Conservation (phyloP, 306 rosid genomes). For the Abrus pulchellus region DNA sequence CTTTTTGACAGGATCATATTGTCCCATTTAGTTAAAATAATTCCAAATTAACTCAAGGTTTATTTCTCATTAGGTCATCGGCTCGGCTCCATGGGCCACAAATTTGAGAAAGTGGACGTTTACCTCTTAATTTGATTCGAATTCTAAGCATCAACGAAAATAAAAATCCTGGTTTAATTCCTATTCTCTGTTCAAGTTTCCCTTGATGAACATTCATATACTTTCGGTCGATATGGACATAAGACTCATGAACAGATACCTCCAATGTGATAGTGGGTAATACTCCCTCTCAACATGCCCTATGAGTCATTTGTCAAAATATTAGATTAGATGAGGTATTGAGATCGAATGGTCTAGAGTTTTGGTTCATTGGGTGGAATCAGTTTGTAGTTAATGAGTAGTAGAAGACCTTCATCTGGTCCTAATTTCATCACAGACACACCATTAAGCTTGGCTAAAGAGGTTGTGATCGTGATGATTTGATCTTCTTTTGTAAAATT, state of each 20-base stretch:
- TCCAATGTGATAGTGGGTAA: background rate
- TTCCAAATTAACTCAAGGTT: background rate
- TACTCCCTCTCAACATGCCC: background rate
- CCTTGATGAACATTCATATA: background rate
- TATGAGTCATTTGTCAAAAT: too few species aligned
- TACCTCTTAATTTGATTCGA: background rate
- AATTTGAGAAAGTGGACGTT: background rate
- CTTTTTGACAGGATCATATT: background rate
- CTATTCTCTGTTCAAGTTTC: background rate
- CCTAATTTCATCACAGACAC: background rate
- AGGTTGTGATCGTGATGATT: conserved; percentile 41
- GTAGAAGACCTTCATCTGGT: conserved; percentile 27
- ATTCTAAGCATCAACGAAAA: background rate
- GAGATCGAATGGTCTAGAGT: background rate
- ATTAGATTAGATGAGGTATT: too few species aligned
- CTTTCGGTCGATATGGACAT: background rate
- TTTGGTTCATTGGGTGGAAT: conserved; percentile 30
- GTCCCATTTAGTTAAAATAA: background rate
- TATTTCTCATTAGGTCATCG: background rate
- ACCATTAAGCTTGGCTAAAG: conserved; percentile 3
- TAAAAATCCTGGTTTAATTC: background rate
- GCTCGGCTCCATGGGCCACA: background rate
- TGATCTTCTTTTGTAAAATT: conserved; percentile 31
- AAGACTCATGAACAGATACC: background rate
- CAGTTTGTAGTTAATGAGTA: background rate